Base-by-base conservation (phyloP, 371 early-diverging fungal genomes). In the Vairimorpha necatrix region DNA sequence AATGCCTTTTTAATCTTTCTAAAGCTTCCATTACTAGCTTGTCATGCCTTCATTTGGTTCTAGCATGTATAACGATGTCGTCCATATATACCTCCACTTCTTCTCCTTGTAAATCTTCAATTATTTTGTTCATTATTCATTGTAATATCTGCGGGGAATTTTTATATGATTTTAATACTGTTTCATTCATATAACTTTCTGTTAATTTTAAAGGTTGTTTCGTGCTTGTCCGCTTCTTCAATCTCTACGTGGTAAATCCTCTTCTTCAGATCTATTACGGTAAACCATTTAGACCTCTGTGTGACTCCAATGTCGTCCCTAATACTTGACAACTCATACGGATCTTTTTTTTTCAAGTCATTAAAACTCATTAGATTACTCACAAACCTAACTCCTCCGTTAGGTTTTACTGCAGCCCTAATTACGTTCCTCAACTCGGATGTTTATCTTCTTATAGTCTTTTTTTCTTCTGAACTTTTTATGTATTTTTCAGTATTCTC, bases 111-210 rank as follows among this genome's bases (percentile, higher is more conserved):
- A 22, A 62, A 9, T 80, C 54, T 60, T 58, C 34, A 13, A 80
- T 42, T n/a, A 80, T 68, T 28, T 42, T 61, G 16, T 73, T 66
- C 74, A 80, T 80, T 4, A 36, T 53, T 39, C 81, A 38, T 62
- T 78, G 78, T 13, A 80, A 74, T 14, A 78, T 72, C 20, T 56
- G 53, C 30, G 81, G 73, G 0, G 61, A 42, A 69, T 80, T 80
- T 30, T 74, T 73, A 47, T 42, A 78, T 20, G 78, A 69, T 26
- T 61, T 65, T 26, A 68, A 79, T 76, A 6, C 69, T 65, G 34
- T 48, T 62, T 42, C 50, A 78, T 78, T 78, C 78, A 30, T 77
- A 77, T 54, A 38, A n/a, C 9, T 47, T 34, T 48, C 34, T n/a
- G 22, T 60, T 38, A 36, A 68, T 22, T 24, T 76, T 24, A 26